Evolutionary conservation across 2,329 filamentous ascomycete species (phyloP), one percentile per base, ranked within the genome.

Genomic region (Lachnellula occidentalis): DNA sequence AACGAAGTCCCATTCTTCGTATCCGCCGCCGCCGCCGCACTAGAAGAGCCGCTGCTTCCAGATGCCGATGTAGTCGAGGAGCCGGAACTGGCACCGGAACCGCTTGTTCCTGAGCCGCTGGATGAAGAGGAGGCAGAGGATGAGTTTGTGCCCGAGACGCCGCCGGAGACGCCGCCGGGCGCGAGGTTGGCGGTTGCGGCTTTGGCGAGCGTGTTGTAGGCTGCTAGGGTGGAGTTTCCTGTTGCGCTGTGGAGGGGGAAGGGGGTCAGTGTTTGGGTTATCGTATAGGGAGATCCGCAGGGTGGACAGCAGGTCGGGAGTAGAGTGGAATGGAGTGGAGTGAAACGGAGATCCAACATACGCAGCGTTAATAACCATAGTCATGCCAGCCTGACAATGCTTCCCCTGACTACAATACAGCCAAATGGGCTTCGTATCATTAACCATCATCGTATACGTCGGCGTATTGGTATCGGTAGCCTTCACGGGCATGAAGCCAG

Each of bases 341-440:
- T 34, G 31, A 46, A 42, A 24, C 5, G 22, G 22, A 24, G 22
- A 5, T 3, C 5, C 6, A 48, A 66, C 72, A 59, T 83, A 82
- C 59, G 85, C 75, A 56, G 78, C 73, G 34, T 78, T 71, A 42
- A 86, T 78, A 17, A 69, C 67, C 64, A 68, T 64, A 15, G 58
- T 58, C 68, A 70, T 70, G 4, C 67, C 68, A 5, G 50, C 57
- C 55, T 90, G 81, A 72, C 88, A 94, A 74, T 94, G 89, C 66
- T 78, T 81, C 45, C 69, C 83, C 70, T 90, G 85, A 31, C 82
- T 83, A 73, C 88, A 92, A 78, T 87, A 92, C 61, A 88, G 74
- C 88, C 89, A 94, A 61, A 92, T 76, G 31, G 89, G 88, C 53
- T 78, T 85, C 45, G 78, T 81, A 70, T 83, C 77, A 66, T 84